Conservation (phyloP, 116 monocot species). For the Dioscorea cayenensis region DNA sequence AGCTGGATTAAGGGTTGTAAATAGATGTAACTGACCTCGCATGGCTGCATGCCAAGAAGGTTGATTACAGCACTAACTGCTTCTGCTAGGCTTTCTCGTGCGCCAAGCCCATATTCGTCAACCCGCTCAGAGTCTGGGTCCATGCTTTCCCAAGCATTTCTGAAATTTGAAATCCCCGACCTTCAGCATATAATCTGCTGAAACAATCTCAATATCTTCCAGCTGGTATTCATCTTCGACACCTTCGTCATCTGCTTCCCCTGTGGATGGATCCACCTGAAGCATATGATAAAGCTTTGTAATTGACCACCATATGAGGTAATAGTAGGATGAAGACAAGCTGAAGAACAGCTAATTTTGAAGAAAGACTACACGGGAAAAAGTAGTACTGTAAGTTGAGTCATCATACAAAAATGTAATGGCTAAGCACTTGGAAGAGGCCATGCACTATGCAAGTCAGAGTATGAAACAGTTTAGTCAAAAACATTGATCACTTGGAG, state of each 20-base stretch:
- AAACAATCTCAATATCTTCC: constrained; percentile 83
- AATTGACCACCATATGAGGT: too few relatives aligned
- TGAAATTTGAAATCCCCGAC: constrained; percentile 84
- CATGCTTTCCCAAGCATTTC: constrained; percentile 93
- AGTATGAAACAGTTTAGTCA: too few relatives aligned
- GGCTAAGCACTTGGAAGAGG: too few relatives aligned
- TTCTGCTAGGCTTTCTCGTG: constrained; percentile 72
- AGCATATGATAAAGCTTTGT: not conserved
- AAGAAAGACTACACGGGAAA: too few relatives aligned
- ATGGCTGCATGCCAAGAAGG: constrained; percentile 96
- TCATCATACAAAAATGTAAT: too few relatives aligned
- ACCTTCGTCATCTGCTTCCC: constrained; percentile 90
- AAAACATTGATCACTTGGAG: too few relatives aligned
- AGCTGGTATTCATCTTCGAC: constrained; percentile 98
- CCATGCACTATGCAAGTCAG: too few relatives aligned
- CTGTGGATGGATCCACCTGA: constrained; percentile 83
- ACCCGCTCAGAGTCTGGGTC: constrained; percentile 63
- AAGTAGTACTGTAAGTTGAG: too few relatives aligned
- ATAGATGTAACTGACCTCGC: constrained; percentile 52
- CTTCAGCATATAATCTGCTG: constrained; percentile 85
- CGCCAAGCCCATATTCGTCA: constrained; percentile 93
- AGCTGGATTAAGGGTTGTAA: not conserved
- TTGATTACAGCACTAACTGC: constrained; percentile 81
- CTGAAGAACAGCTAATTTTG: too few relatives aligned
- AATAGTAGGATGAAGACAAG: too few relatives aligned